Evolutionary conservation across 305 asterid species (phyloP).

Genomic region (Rubia tinctorum): DNA sequence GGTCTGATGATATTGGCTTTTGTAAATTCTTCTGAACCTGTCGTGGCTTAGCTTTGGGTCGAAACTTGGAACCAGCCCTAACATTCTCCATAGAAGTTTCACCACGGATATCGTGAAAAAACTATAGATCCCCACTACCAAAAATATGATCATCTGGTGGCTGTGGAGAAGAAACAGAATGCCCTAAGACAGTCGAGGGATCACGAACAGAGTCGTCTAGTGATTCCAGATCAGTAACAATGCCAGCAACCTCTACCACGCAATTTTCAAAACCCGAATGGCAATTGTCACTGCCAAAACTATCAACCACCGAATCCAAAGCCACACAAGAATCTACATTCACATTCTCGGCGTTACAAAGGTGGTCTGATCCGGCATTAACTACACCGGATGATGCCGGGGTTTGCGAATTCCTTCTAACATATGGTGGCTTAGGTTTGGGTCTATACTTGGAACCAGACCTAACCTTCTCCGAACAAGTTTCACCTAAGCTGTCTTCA

Average conservation of each 20-base stretch:
- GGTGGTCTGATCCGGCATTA: slow-evolving; percentile 6
- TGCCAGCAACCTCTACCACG: slow-evolving; percentile 41
- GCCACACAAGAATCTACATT: slow-evolving; percentile 19
- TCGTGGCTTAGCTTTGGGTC: slow-evolving; percentile 56
- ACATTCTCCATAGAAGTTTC: slow-evolving; percentile 29
- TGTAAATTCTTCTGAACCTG: slow-evolving; percentile 33
- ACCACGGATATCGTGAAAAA: background rate
- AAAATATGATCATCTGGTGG: slow-evolving; percentile 20
- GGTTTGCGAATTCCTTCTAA: slow-evolving; percentile 30
- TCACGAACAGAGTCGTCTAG: slow-evolving; percentile 39
- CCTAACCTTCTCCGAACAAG: slow-evolving; percentile 37
- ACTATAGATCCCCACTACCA: slow-evolving; percentile 8
- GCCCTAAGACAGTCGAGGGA: slow-evolving; percentile 34
- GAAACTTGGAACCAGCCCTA: slow-evolving; percentile 50
- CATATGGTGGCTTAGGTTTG: slow-evolving; percentile 42
- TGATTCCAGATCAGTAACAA: slow-evolving; percentile 36
- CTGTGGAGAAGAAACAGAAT: slow-evolving; percentile 32
- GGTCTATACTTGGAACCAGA: slow-evolving; percentile 59
- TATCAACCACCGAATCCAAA: slow-evolving; percentile 27
- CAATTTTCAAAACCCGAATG: slow-evolving; percentile 37
- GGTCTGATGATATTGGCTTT: slow-evolving; percentile 26
- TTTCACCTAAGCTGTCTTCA: background rate
- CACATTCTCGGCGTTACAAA: slow-evolving; percentile 18
- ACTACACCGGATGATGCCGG: slow-evolving; percentile 26
- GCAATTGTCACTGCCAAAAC: slow-evolving; percentile 21